Conservation (phyloP, 495 filamentous ascomycete genomes). For the Cladorrhinum samala region DNA sequence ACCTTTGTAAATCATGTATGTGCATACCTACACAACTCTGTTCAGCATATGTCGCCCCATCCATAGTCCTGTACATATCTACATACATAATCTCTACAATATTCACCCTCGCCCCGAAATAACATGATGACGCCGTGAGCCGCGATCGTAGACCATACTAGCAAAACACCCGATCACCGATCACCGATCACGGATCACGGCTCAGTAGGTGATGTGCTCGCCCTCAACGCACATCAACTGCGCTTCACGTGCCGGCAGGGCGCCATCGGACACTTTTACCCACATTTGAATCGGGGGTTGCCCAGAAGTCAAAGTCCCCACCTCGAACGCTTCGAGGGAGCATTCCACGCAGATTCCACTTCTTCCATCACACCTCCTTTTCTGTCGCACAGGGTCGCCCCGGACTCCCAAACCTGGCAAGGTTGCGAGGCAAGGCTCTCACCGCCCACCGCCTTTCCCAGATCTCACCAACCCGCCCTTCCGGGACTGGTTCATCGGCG, state of each 20-base stretch:
- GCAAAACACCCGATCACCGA: too few species aligned
- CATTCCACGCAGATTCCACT: conserved; percentile 3
- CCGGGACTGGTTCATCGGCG: conserved; percentile 1
- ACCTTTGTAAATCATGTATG: too few species aligned
- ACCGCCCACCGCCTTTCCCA: conserved; percentile 27
- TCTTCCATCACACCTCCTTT: conserved; percentile 18
- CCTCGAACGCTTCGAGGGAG: neutral
- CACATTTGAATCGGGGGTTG: too few species aligned
- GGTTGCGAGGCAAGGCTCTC: neutral
- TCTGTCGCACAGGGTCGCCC: conserved; percentile 6
- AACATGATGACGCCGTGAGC: too few species aligned
- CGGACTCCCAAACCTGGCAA: neutral
- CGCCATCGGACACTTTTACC: conserved; percentile 12
- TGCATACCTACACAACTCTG: too few species aligned
- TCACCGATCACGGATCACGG: neutral
- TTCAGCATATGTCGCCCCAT: too few species aligned
- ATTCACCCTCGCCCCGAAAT: too few species aligned
- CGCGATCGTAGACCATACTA: too few species aligned
- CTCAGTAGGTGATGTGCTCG: neutral
- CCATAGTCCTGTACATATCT: too few species aligned
- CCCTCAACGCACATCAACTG: conserved; percentile 9
- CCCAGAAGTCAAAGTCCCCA: neutral
- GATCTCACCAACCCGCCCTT: neutral
- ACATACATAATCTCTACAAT: too few species aligned
- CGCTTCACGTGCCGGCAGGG: conserved; percentile 23